Percentiles rank a stretch among this genome's conserved stretches.
These are phyloP conservation scores for Selaginella tamariscina DNA, from an alignment of 75 land plant species.

Conservation along the genomic window DNA sequence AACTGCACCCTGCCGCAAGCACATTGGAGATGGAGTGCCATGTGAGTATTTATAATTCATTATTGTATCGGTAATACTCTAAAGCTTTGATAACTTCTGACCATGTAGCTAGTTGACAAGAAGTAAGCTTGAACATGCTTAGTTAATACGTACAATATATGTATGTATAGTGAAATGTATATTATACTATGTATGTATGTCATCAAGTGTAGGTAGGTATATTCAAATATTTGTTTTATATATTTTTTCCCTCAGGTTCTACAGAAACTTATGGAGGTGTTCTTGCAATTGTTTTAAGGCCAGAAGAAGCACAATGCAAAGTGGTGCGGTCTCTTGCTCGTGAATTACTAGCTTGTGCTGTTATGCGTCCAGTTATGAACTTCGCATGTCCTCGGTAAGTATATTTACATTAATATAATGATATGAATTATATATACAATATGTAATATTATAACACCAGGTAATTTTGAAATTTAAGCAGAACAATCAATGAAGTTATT, in stretches of 20 bases:
- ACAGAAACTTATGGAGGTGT: conserved; percentile 65
- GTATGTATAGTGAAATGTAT: no score
- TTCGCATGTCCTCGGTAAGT: conserved; percentile 68
- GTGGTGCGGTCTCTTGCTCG: conserved; percentile 51
- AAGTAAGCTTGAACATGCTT: no score
- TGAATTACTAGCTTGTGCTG: conserved; percentile 77
- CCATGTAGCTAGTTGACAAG: no score
- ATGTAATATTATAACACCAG: no score
- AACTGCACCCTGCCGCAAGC: conserved; percentile 89
- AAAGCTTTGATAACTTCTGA: no score
- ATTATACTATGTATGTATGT: no score
- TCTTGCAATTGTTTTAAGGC: conserved; percentile 52
- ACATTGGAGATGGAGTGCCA: conserved; percentile 83
- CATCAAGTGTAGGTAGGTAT: background rate
- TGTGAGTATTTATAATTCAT: conserved; percentile 52
- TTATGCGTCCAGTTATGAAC: conserved; percentile 83
- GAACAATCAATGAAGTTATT: background rate
- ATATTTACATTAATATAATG: background rate
- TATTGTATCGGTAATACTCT: no score
- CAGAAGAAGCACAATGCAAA: conserved; percentile 68
- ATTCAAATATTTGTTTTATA: background rate
- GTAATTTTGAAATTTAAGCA: background rate
- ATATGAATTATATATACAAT: background rate
- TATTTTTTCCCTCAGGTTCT: conserved; percentile 40
- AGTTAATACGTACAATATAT: no score